These are phyloP conservation scores for Nakazawaea ambrosiae DNA, from an alignment of 805 yeast species.

Conservation along the genomic window DNA sequence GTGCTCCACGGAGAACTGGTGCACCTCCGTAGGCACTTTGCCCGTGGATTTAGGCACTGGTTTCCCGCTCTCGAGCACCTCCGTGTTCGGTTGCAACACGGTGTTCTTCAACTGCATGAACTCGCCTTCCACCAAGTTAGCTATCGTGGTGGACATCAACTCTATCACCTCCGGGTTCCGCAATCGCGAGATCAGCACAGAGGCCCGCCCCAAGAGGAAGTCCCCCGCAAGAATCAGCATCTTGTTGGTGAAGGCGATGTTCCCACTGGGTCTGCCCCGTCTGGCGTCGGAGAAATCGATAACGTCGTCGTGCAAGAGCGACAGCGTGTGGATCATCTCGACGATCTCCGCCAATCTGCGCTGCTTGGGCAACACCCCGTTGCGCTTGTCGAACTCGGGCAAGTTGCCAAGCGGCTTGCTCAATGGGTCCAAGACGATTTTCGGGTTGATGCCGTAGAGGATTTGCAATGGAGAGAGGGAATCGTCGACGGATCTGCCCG, in stretches of 20 bases:
- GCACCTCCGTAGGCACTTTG: conserved; percentile 50
- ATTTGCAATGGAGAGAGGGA: conserved; percentile 76
- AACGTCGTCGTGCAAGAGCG: conserved; percentile 92
- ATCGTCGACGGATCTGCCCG: conserved; percentile 53
- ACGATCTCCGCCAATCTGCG: conserved; percentile 94
- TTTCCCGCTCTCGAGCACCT: conserved; percentile 35
- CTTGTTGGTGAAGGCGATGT: conserved; percentile 89
- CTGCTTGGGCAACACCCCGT: conserved; percentile 90
- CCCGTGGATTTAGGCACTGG: conserved; percentile 55
- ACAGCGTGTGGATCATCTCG: conserved; percentile 97
- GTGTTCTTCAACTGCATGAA: conserved; percentile 97
- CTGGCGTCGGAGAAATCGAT: conserved; percentile 86
- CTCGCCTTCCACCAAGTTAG: conserved; percentile 96
- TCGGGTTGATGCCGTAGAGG: conserved; percentile 87
- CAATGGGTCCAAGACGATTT: conserved; percentile 72
- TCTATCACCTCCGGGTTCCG: conserved; percentile 98
- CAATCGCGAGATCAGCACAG: conserved; percentile 88
- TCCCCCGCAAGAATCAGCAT: conserved; percentile 98
- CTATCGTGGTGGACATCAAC: conserved; percentile 90
- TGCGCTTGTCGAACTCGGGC: conserved; percentile 44
- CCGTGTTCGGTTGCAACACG: conserved; percentile 48
- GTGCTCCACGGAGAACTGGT: conserved; percentile 44
- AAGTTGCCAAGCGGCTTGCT: conserved; percentile 71
- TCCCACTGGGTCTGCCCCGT: conserved; percentile 87
- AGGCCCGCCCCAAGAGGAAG: conserved; percentile 89